A percentile compares a stretch with the other conserved stretches of the same genome.
These are phyloP conservation scores for Candida michaelii DNA, from an alignment of 805 yeast genomes.

Conservation along the genomic window DNA sequence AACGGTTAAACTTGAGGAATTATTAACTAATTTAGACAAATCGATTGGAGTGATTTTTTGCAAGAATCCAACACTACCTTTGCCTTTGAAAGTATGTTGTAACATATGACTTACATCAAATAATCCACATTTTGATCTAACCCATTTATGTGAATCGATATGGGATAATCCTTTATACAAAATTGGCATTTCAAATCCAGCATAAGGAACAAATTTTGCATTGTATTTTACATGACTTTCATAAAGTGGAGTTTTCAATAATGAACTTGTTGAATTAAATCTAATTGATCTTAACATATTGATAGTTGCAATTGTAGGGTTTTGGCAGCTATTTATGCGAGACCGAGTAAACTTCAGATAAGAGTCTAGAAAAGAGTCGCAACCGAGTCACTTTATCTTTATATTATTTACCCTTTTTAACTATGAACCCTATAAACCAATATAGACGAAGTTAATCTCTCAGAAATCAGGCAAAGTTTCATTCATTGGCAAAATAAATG, in stretches of 20 bases:
- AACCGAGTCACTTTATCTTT: neutral
- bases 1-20: conserved; percentile 74
- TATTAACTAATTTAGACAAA: conserved; percentile 52
- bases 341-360: no score
- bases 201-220: conserved; percentile 93
- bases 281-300: conserved; percentile 17
- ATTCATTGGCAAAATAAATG: conserved; percentile 5
- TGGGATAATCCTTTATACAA: conserved; percentile 82
- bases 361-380: no score
- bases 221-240: conserved; percentile 75
- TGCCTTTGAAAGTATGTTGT: conserved; percentile 79
- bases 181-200: conserved; percentile 96
- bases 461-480: neutral
- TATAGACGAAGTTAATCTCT: no score
- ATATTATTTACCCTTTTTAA: neutral
- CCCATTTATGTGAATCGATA: conserved; percentile 94
- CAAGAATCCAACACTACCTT: conserved; percentile 63
- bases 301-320: neutral
- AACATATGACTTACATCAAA: conserved; percentile 98
- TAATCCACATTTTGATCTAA: conserved; percentile 79
- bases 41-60: conserved; percentile 90
- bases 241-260: conserved; percentile 74
- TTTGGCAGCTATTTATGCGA: neutral
- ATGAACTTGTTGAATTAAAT: conserved; percentile 22
- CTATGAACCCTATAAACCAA: no score